phyloP scores from a whole-genome alignment of 257 asterid genomes.

The Orobanche coerulescens region DNA sequence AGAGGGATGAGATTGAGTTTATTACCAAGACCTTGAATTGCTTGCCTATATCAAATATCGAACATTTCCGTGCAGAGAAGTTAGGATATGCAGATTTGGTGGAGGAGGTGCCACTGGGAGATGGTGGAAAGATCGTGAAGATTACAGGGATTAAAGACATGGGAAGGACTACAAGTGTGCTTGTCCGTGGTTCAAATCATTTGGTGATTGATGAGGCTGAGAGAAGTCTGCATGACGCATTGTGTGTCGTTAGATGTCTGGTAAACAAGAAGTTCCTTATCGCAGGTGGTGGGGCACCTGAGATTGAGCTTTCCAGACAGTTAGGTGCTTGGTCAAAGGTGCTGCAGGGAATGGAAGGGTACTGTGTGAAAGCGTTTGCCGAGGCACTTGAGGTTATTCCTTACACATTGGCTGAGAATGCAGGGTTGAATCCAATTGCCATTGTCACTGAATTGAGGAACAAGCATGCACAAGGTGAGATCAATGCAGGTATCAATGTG shows the following conservation, averaged over 20 bases:
- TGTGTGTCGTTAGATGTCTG: constrained; percentile 95
- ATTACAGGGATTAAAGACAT: constrained; percentile 89
- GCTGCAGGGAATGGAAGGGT: constrained; percentile 97
- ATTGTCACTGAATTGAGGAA: constrained; percentile 96
- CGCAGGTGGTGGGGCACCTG: constrained; percentile 99
- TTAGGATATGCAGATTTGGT: constrained; percentile 83
- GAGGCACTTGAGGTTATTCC: constrained; percentile 97
- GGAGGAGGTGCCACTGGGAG: constrained; percentile 88
- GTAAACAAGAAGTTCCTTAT: constrained; percentile 89
- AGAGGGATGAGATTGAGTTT: constrained; percentile 98
- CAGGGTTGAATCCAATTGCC: constrained; percentile 92
- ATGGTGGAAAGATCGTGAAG: constrained; percentile 94
- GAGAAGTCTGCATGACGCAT: constrained; percentile 95
- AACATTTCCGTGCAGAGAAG: constrained; percentile 86
- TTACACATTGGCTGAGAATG: constrained; percentile 95
- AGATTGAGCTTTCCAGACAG: constrained; percentile 95
- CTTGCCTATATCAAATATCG: constrained; percentile 92
- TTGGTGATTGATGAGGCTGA: constrained; percentile 97
- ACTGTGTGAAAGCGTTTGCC: constrained; percentile 86
- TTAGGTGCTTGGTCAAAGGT: constrained; percentile 97
- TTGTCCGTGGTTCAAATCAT: constrained; percentile 89
- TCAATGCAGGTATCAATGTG: constrained; percentile 94
- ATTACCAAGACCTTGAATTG: constrained; percentile 96
- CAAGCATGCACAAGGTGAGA: constrained; percentile 96
- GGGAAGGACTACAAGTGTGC: constrained; percentile 89